phyloP scores from a whole-genome alignment of 345 rosid species.

The Eucalyptus shirleyi region DNA sequence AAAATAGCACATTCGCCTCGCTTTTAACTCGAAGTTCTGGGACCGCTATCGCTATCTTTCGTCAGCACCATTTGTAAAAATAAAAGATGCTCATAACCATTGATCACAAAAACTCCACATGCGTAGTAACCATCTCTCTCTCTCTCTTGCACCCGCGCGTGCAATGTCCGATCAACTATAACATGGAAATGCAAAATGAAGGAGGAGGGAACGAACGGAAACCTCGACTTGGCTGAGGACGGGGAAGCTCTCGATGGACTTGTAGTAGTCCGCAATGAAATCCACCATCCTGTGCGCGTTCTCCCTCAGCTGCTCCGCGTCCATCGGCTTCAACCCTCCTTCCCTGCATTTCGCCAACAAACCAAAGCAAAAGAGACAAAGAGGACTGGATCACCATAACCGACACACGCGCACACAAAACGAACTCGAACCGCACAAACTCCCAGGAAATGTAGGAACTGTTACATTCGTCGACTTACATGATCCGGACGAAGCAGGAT shows the following conservation, averaged over 20 bases:
- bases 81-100: background rate
- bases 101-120: background rate
- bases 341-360: background rate
- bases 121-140: background rate
- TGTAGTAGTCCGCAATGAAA: constrained; percentile 90
- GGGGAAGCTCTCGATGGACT: constrained; percentile 59
- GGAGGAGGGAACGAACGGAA: background rate
- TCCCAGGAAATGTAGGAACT: background rate
- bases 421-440: background rate
- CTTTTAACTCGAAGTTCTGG: background rate
- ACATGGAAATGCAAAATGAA: background rate
- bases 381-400: background rate
- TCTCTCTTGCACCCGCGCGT: rapidly evolving
- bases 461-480: background rate
- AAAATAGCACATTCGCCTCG: background rate
- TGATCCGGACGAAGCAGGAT: background rate
- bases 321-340: constrained; percentile 36
- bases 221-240: constrained; percentile 94
- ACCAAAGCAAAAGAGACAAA: background rate
- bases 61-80: background rate
- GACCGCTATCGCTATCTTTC: background rate
- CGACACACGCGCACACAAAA: background rate
- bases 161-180: background rate
- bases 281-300: constrained; percentile 80
- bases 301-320: constrained; percentile 64